Conservation (phyloP, 495 filamentous ascomycete genomes). For the Parathielavia hyrcaniae region DNA sequence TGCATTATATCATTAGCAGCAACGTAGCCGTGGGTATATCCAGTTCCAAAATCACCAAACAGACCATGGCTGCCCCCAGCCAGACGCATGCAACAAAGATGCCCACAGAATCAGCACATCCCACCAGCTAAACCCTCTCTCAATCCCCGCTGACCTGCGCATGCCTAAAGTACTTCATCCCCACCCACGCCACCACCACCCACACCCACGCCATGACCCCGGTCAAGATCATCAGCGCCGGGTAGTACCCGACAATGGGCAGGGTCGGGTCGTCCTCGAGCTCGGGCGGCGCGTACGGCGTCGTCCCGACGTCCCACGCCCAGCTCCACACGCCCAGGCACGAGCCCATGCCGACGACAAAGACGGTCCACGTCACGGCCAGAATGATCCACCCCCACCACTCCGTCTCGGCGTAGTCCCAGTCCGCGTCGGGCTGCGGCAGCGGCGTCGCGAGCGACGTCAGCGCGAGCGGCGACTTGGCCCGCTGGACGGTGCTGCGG, state of each 20-base stretch:
- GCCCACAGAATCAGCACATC: not conserved
- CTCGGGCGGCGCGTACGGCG: slow-evolving; percentile 86
- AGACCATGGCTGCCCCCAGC: not conserved
- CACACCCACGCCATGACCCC: slow-evolving; percentile 98
- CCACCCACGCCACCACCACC: slow-evolving; percentile 94
- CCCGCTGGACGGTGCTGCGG: slow-evolving; percentile 46
- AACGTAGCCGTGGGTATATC: slow-evolving; percentile 4
- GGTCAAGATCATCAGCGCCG: slow-evolving; percentile 84
- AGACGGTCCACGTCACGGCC: slow-evolving; percentile 84
- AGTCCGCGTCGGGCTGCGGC: slow-evolving; percentile 47
- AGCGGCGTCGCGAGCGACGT: slow-evolving; percentile 36
- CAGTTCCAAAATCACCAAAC: not conserved
- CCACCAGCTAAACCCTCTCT: slow-evolving; percentile 17
- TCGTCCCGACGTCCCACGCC: slow-evolving; percentile 99
- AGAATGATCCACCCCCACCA: slow-evolving; percentile 97
- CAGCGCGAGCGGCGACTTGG: slow-evolving; percentile 57
- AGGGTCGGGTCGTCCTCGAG: slow-evolving; percentile 87
- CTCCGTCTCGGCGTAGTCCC: slow-evolving; percentile 88
- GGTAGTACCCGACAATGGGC: slow-evolving; percentile 95
- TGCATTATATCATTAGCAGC: not conserved
- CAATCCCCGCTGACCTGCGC: slow-evolving; percentile 67
- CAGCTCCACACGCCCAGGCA: slow-evolving; percentile 98
- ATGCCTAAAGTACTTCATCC: slow-evolving; percentile 99
- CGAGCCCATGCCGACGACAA: slow-evolving; percentile 90
- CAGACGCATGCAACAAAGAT: no score